A percentile compares a stretch with the other conserved stretches of the same genome.
These are phyloP conservation scores for Fusarium setosum DNA, from an alignment of 2,329 filamentous ascomycete species.

Conservation along the genomic window DNA sequence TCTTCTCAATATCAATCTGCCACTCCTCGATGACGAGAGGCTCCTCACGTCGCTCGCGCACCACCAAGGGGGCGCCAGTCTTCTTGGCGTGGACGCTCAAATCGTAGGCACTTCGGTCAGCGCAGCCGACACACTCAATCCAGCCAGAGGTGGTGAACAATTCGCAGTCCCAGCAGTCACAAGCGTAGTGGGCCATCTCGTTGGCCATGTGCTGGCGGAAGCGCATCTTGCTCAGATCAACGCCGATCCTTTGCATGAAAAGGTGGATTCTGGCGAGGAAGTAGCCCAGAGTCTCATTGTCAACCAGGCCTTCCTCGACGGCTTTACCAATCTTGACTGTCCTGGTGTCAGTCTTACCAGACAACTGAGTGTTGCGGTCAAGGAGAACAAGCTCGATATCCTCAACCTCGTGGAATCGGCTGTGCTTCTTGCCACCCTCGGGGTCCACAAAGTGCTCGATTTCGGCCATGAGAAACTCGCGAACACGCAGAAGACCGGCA, in stretches of 20 bases:
- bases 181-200: slow-evolving; percentile 88
- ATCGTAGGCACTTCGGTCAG: slow-evolving; percentile 95
- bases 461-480: slow-evolving; percentile 98
- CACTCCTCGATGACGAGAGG: slow-evolving; percentile 88
- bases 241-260: slow-evolving; percentile 89
- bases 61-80: slow-evolving; percentile 87
- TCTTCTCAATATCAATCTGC: slow-evolving; percentile 89
- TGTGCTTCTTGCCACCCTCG: slow-evolving; percentile 92
- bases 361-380: slow-evolving; percentile 85
- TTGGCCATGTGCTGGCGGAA: slow-evolving; percentile 96
- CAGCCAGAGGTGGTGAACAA: slow-evolving; percentile 92
- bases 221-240: slow-evolving; percentile 88
- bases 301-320: slow-evolving; percentile 83
- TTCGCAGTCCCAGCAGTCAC: slow-evolving; percentile 98
- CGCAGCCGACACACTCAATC: slow-evolving; percentile 98
- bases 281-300: slow-evolving; percentile 98
- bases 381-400: slow-evolving; percentile 86
- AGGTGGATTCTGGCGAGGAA: slow-evolving; percentile 94
- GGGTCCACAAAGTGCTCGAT: slow-evolving; percentile 99
- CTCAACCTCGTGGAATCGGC: slow-evolving; percentile 86
- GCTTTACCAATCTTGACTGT: slow-evolving; percentile 86
- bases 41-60: slow-evolving; percentile 82
- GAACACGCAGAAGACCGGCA: slow-evolving; percentile 89
- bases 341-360: slow-evolving; percentile 82
- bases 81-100: slow-evolving; percentile 92